These are phyloP conservation scores for Wakefieldia striispora DNA, from an alignment of 768 basidiomycete genomes.

Conservation along the genomic window DNA sequence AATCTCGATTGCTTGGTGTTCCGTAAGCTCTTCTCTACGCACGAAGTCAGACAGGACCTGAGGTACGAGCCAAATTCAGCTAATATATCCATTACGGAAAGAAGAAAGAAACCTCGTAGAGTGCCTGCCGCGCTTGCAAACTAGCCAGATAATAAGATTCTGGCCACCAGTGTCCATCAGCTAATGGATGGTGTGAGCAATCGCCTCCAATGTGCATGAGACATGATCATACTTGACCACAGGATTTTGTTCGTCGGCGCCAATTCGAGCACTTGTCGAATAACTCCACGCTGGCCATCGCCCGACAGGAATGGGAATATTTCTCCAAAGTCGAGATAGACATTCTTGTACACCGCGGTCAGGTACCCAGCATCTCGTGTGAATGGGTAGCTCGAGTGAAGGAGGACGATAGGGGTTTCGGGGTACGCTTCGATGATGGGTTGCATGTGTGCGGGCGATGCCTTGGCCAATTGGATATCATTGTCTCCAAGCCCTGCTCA, in stretches of 20 bases:
- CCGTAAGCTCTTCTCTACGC: constrained; percentile 46
- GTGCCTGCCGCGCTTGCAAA: constrained; percentile 58
- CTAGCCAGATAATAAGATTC: constrained; percentile 71
- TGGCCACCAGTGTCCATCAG: constrained; percentile 54
- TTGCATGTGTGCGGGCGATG: constrained; percentile 69
- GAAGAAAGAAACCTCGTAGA: constrained; percentile 49
- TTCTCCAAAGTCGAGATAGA: constrained; percentile 49
- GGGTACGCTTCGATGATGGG: constrained; percentile 64
- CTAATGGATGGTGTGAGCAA: constrained; percentile 3
- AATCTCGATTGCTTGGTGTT: constrained; percentile 52
- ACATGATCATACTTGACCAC: constrained; percentile 64
- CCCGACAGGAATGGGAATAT: constrained; percentile 67
- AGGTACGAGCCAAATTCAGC: constrained; percentile 52
- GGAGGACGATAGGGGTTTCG: constrained; percentile 57
- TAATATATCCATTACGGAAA: constrained; percentile 11
- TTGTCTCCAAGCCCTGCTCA: constrained; percentile 61
- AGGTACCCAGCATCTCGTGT: constrained; percentile 79
- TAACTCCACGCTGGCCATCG: constrained; percentile 56
- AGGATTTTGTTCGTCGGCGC: constrained; percentile 76
- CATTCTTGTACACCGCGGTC: constrained; percentile 66
- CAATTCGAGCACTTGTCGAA: constrained; percentile 67
- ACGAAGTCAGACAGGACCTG: constrained; percentile 61
- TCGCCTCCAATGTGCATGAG: background rate
- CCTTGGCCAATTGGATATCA: constrained; percentile 55
- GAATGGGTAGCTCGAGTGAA: constrained; percentile 79